A percentile compares a stretch with the other conserved stretches of the same genome.
These are phyloP conservation scores for Entelexis paramagnoliae DNA, from an alignment of 1,139 yeast genomes.

Conservation along the genomic window DNA sequence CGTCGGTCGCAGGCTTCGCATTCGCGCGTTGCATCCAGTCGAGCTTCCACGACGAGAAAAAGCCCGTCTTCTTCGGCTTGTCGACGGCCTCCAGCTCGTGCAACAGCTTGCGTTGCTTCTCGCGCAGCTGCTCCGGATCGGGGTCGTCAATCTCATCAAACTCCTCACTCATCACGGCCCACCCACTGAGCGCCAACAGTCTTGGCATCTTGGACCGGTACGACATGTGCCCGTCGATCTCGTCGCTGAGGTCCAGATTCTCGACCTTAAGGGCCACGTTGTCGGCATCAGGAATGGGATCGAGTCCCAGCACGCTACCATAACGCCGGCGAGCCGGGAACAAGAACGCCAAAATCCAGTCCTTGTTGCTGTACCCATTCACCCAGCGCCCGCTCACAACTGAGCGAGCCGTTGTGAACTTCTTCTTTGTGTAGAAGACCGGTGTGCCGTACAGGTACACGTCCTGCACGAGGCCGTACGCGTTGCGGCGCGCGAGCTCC, in stretches of 20 bases:
- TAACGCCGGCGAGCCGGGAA: slow-evolving; percentile 95
- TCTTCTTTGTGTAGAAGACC: slow-evolving; percentile 65
- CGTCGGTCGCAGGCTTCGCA: slow-evolving; percentile 19
- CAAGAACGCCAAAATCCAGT: slow-evolving; percentile 92
- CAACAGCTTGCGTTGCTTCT: slow-evolving; percentile 64
- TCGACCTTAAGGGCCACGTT: slow-evolving; percentile 33
- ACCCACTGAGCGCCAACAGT: slow-evolving; percentile 54
- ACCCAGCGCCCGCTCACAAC: slow-evolving; percentile 86
- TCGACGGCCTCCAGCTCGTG: slow-evolving; percentile 66
- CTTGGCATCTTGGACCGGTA: slow-evolving; percentile 90
- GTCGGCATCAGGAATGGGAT: slow-evolving; percentile 41
- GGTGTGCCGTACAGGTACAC: slow-evolving; percentile 88
- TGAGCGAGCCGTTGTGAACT: slow-evolving; percentile 66
- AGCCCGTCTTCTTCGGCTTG: slow-evolving; percentile 31
- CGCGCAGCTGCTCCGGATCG: slow-evolving; percentile 76
- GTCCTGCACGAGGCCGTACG: slow-evolving; percentile 79
- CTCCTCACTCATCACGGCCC: slow-evolving; percentile 81
- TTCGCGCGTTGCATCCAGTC: slow-evolving; percentile 79
- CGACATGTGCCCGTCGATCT: slow-evolving; percentile 92
- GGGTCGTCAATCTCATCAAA: slow-evolving; percentile 95
- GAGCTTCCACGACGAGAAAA: slow-evolving; percentile 42
- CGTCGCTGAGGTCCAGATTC: slow-evolving; percentile 75
- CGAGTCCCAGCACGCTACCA: slow-evolving; percentile 78
- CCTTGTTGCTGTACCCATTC: slow-evolving; percentile 83
- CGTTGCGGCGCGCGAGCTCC: slow-evolving; percentile 78